Base-by-base conservation (phyloP, 768 basidiomycete species). In the Leucogyrophana mollusca region DNA sequence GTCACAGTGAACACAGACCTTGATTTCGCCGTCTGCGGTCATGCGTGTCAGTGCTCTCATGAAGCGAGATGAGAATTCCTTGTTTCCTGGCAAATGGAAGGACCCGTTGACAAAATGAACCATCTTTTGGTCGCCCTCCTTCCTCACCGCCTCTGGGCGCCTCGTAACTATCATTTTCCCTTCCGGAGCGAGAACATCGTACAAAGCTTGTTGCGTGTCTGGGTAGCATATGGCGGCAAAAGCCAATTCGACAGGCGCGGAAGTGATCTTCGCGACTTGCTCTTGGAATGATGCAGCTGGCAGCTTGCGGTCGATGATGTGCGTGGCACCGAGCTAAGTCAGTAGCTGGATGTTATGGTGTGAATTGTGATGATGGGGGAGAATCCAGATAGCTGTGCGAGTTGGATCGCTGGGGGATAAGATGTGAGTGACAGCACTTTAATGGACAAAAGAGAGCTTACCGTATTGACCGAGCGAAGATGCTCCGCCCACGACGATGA, bases 351-450 rank as follows among this genome's bases (percentile, higher is more conserved):
- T 44, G 47, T 73, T 69, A 36, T 62, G 59, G 13, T 51, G 42
- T 2, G 73, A 73, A 73, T 74, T 11, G 70, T 64, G 34, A 73
- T 64, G 33, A 74, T 68, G 0, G 64, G 65, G 8, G 58, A 66
- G 36, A 70, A 68, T 2, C 62, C 67, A 4, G 68, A 69, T 18
- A 69, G 51, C 34, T 55, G n/a, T 4, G 67, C 59, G 10, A 70
- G 58, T 50, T 71, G 70, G 34, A 71, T 64, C n/a, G 50, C 67
- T 65, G 17, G 13, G 13, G 27, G 16, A 37, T 17, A 16, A 16
- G 3, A 33, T 21, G 4, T 10, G 2, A 13, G 2, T 33, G 27
- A 34, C 7, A 21, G 20, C n/a, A 13, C 27, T 7, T 30, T 30
- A 30, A 13, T 7, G 27, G 27, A 13, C 27, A 30, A 13, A 7